Base-by-base conservation (phyloP, 140 eudicot genomes). In the Flaveria floridana region DNA sequence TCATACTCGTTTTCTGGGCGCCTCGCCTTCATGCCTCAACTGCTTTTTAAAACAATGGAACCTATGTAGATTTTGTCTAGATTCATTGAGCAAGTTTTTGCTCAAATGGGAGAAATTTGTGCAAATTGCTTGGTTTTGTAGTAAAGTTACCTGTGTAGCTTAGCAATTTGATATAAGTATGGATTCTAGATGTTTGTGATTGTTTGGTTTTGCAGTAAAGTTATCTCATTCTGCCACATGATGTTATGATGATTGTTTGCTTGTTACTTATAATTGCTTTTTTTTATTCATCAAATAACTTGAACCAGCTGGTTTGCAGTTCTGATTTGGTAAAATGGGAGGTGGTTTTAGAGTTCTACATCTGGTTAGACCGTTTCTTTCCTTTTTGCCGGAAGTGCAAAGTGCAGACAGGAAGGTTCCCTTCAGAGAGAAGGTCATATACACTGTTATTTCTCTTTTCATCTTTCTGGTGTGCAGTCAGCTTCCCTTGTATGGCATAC, bases 401-500 rank as follows among this genome's bases (percentile, higher is more conserved):
- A 76, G 75, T 41, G 80, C 80, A 10, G 80, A 76, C 4, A 76
- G 80, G 68, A 76, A 76, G 48, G 80, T 76, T 25, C 80, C 80
- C 1, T 76, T 76, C 47, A 76, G 80, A 68, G 80, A 68, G 59
- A 76, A 76, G 34, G 80, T 76, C 37, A 76, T 76, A 41, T 76
- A 76, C 75, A 76, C 80, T 11, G 80, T 76, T 61, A 76, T 76
- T 37, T 67, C 80, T 15, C 80, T 76, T 55, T 76, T 76, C 61
- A 76, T 76, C 75, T 76, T 76, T 12, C 47, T 76, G 59, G 80
- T 76, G 46, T 76, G 80, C 75, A 76, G 80, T 55, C 80, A 76
- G 75, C 80, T 76, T 67, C 80, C 80, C 41, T 47, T 76, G 58
- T 76, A 76, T 76, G 80, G 80, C 28, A 76, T 76, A 13, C 80